phyloP scores from a whole-genome alignment of 1,139 yeast genomes.

The Kurtzmaniella quercitrusa region DNA sequence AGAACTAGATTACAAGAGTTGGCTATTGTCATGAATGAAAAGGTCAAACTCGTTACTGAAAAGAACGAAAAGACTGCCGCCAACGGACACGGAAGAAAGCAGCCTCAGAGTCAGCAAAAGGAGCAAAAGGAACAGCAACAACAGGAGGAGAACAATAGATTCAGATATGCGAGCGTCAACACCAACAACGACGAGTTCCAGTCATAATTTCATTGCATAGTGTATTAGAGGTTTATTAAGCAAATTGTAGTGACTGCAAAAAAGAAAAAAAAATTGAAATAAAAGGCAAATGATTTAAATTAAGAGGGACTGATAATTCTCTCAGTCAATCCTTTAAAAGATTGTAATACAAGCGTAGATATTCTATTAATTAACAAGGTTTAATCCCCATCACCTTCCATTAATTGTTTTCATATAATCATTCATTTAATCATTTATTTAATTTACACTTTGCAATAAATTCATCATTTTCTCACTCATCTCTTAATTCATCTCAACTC shows the following conservation, averaged over 20 bases:
- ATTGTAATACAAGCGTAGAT: too few species aligned
- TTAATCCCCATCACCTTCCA: too few species aligned
- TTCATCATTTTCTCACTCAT: not conserved
- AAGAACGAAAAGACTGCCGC: conserved; percentile 82
- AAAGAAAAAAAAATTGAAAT: not conserved
- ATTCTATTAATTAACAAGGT: too few species aligned
- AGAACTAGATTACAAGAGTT: conserved; percentile 84
- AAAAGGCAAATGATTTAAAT: not conserved
- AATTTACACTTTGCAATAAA: too few species aligned
- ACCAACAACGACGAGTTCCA: conserved; percentile 47
- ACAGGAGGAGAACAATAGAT: conserved; percentile 39
- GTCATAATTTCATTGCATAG: conserved; percentile 12
- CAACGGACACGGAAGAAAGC: conserved; percentile 59
- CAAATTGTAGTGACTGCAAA: not conserved
- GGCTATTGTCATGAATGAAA: conserved; percentile 84
- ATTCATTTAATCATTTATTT: not conserved
- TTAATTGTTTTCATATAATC: too few species aligned
- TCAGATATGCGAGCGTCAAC: conserved; percentile 46
- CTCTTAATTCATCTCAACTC: not conserved
- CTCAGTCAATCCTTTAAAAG: too few species aligned
- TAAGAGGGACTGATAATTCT: too few species aligned
- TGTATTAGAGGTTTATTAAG: not conserved
- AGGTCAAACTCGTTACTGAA: conserved; percentile 75
- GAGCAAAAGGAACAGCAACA: conserved; percentile 30
- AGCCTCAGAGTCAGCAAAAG: conserved; percentile 27